These are phyloP conservation scores for Irpex sp. DNA, from an alignment of 1,284 basidiomycete species.

Conservation along the genomic window DNA sequence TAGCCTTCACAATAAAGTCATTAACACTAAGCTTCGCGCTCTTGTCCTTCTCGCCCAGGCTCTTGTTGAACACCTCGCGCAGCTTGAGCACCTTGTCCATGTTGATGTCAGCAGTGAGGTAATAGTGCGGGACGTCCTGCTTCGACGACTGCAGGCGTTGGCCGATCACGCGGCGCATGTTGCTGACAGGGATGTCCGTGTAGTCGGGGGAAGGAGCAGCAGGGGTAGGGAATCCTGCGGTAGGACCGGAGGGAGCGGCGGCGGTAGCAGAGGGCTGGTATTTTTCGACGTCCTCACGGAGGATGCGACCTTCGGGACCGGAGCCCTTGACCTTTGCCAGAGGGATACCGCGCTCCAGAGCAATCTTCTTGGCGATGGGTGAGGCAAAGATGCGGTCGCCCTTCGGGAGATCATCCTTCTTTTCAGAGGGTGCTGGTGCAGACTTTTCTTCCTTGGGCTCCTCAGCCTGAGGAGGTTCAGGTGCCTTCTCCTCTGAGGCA, in stretches of 20 bases:
- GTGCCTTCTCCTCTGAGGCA: constrained; percentile 34
- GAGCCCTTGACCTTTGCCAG: constrained; percentile 90
- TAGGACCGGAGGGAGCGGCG: constrained; percentile 36
- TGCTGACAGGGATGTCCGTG: constrained; percentile 88
- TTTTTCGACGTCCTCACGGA: constrained; percentile 92
- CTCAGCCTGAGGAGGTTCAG: constrained; percentile 34
- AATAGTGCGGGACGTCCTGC: constrained; percentile 95
- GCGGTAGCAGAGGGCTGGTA: constrained; percentile 62
- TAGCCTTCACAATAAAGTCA: constrained; percentile 98
- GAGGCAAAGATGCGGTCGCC: constrained; percentile 90
- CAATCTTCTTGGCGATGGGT: constrained; percentile 95
- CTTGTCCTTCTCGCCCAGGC: constrained; percentile 80
- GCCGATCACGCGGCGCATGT: constrained; percentile 95
- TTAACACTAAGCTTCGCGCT: constrained; percentile 93
- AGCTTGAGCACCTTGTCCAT: constrained; percentile 98
- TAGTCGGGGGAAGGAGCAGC: constrained; percentile 64
- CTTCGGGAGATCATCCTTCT: constrained; percentile 42
- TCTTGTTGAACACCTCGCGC: constrained; percentile 94
- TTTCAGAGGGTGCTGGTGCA: constrained; percentile 15
- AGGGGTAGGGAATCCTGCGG: constrained; percentile 37
- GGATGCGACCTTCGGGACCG: constrained; percentile 92
- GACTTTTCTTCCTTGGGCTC: constrained; percentile 34
- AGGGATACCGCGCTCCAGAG: constrained; percentile 92
- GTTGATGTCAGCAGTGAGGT: constrained; percentile 92
- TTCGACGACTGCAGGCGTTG: constrained; percentile 90